Conservation (phyloP, 2,329 filamentous ascomycete species). For the Myriosclerotinia curreyana region DNA sequence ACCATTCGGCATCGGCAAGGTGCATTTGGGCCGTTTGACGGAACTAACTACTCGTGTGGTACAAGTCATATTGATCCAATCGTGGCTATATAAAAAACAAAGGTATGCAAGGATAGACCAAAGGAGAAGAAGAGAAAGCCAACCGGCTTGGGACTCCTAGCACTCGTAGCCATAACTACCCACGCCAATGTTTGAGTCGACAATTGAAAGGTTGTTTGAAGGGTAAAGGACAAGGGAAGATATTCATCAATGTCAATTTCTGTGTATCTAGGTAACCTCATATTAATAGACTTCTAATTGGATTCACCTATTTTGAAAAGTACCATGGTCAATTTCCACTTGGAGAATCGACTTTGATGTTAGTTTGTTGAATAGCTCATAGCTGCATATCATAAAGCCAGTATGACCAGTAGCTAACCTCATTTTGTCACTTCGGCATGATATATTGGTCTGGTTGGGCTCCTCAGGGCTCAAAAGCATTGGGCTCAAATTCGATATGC, state of each 20-base stretch:
- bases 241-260: too few species aligned
- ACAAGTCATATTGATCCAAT: slow-evolving; percentile 1
- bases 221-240: too few species aligned
- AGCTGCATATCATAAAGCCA: too few species aligned
- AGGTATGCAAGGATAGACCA: slow-evolving; percentile 12
- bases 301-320: too few species aligned
- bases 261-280: too few species aligned
- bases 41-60: neutral
- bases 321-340: too few species aligned
- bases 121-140: neutral
- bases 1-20: slow-evolving; percentile 4
- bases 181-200: too few species aligned
- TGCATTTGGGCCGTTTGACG: neutral
- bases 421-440: slow-evolving; percentile 5
- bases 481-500: slow-evolving; percentile 24
- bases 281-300: too few species aligned
- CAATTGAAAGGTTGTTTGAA: too few species aligned
- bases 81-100: neutral
- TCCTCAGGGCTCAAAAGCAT: neutral
- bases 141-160: neutral
- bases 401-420: neutral
- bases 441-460: slow-evolving; percentile 17
- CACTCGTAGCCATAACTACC: too few species aligned
- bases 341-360: too few species aligned
- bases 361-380: too few species aligned